Conservation (phyloP, 2,329 filamentous ascomycete genomes). For the Neonectria magnoliae region DNA sequence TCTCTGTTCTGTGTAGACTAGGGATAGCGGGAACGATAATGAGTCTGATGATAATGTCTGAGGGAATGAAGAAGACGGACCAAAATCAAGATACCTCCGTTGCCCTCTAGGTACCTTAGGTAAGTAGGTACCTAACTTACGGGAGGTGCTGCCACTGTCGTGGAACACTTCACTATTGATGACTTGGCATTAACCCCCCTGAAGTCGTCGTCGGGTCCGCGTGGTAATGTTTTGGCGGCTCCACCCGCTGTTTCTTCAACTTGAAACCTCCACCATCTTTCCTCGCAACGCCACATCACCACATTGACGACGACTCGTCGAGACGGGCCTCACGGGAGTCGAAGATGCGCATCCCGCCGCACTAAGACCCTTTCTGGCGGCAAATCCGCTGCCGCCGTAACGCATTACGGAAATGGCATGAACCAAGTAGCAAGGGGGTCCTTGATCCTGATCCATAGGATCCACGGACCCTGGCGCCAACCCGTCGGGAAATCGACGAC, state of each 20-base stretch:
- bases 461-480: not conserved
- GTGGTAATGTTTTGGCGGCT: not conserved
- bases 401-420: not conserved
- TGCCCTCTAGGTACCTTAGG: too few species aligned
- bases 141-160: not conserved
- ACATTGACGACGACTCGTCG: not conserved
- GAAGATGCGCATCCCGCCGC: not conserved
- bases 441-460: conserved; percentile 4
- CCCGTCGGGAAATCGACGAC: not conserved
- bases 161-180: not conserved
- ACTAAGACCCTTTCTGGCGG: not conserved
- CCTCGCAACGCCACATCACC: conserved; percentile 1
- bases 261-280: not conserved
- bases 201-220: not conserved
- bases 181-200: not conserved
- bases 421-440: conserved; percentile 7
- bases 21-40: not conserved
- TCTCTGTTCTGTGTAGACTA: not conserved
- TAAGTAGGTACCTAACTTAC: too few species aligned
- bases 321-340: not conserved
- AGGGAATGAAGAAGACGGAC: not conserved
- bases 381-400: not conserved
- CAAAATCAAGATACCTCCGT: too few species aligned
- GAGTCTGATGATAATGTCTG: not conserved
- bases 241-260: not conserved